Evolutionary conservation across 768 basidiomycete species (phyloP).

Genomic region (Hygrophorus russula): DNA sequence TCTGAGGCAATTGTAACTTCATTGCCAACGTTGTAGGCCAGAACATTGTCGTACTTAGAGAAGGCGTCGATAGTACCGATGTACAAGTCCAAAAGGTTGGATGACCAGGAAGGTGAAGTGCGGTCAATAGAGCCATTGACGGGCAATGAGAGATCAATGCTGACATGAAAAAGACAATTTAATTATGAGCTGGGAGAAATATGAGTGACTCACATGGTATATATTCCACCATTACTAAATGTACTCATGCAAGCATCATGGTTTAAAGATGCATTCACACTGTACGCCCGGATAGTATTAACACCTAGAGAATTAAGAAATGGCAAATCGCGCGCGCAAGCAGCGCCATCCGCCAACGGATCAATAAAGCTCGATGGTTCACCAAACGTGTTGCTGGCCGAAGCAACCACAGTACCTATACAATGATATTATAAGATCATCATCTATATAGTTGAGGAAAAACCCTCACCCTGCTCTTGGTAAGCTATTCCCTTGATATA

Average conservation of each 20-base stretch:
- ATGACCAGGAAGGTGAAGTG: conserved; percentile 62
- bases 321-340: conserved; percentile 72
- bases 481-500: conserved; percentile 86
- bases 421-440: conserved; percentile 1
- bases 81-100: conserved; percentile 72
- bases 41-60: conserved; percentile 78
- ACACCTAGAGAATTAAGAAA: conserved; percentile 65
- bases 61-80: conserved; percentile 69
- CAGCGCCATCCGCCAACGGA: conserved; percentile 54
- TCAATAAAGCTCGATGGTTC: conserved; percentile 73
- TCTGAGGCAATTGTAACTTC: conserved; percentile 47
- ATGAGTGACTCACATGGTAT: conserved; percentile 58
- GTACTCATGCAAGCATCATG: conserved; percentile 82
- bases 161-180: conserved; percentile 19
- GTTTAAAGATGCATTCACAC: conserved; percentile 70
- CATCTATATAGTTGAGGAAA: not conserved
- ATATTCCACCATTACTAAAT: conserved; percentile 72
- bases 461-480: conserved; percentile 58
- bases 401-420: conserved; percentile 30
- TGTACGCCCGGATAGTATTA: conserved; percentile 80
- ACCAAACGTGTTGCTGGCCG: conserved; percentile 48
- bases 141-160: conserved; percentile 80
- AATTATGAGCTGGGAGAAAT: conserved; percentile 1
- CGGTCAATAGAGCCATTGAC: conserved; percentile 81
- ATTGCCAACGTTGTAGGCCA: conserved; percentile 87